phyloP scores from a whole-genome alignment of 179 eudicot genomes.

The Silene vulgaris region DNA sequence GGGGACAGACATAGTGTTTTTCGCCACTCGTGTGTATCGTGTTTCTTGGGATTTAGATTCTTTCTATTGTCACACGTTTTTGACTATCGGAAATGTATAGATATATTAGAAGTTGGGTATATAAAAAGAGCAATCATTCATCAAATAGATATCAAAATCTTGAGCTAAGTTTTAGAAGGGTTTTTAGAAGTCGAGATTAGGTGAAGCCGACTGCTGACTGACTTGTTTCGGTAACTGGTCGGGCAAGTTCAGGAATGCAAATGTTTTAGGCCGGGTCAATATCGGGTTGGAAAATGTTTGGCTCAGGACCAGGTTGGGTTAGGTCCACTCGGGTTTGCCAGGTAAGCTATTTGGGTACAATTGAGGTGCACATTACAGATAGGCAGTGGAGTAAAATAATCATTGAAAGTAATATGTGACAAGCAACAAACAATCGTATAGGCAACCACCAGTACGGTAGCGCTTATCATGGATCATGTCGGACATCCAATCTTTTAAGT shows the following conservation, averaged over 20 bases:
- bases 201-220: not conserved
- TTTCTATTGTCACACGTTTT: not conserved
- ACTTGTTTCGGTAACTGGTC: not conserved
- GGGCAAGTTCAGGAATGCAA: too few relatives aligned
- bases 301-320: too few relatives aligned
- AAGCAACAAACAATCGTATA: not conserved
- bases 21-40: too few relatives aligned
- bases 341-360: too few relatives aligned
- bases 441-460: not conserved
- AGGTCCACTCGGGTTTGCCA: too few relatives aligned
- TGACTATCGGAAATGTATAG: not conserved
- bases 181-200: not conserved
- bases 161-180: not conserved
- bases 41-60: too few relatives aligned
- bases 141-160: not conserved
- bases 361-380: not conserved
- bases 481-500: not conserved
- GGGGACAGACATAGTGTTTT: constrained; percentile 1
- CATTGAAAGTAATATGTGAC: not conserved
- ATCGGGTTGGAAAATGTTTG: too few relatives aligned
- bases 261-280: too few relatives aligned
- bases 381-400: not conserved
- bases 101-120: not conserved
- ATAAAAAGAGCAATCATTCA: not conserved
- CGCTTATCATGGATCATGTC: constrained; percentile 3